Base-by-base conservation (phyloP, 371 early-diverging fungal species). In the Mortierella sp. region DNA sequence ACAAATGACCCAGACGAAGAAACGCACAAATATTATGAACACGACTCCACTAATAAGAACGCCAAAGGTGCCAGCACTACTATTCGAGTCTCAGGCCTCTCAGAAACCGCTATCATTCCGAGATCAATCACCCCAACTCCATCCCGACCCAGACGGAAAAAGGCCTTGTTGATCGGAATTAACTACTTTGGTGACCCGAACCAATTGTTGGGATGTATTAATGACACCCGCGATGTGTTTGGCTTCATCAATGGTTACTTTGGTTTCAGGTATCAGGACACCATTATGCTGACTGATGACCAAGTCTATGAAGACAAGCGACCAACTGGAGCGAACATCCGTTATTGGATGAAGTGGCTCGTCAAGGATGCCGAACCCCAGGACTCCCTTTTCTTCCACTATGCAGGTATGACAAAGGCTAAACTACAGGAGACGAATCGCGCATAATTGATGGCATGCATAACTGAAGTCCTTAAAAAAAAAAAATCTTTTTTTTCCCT, bases 91-190 rank as follows among this genome's bases (percentile, higher is more conserved):
- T 11, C 48, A 33, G 24, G 16, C 22, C 32, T 24, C 21, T 40
- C 58, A 21, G 16, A 40, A n/a, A 55, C 67, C 28, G 48, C 47
- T 3, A 48, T 72, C 50, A 45, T 78, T 21, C 74, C 78, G 45
- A 57, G 59, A 16, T 32, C 67, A 9, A 55, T 64, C 9, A 64
- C 63, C 1, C 13, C 22, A 11, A 52, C 75, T 0, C 71, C 74
- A 0, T 67, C 67, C n/a, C 72, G 82, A 3, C 76, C 84, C 22
- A 89, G 92, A 41, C 84, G 91, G 67, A 95, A 93, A 82, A 90
- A 91, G 65, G 98, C 97, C 2, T 84, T 97, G 62, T 84, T 97
- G 57, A 91, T 97, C 55, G 98, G 98, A 47, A 96, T 97, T 83
- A 97, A 97, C 77, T 97, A 97, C 78, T 86, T 87, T 48, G 91